Base-by-base conservation (phyloP, 2,329 filamentous ascomycete genomes). In the Alternaria consortialis region DNA sequence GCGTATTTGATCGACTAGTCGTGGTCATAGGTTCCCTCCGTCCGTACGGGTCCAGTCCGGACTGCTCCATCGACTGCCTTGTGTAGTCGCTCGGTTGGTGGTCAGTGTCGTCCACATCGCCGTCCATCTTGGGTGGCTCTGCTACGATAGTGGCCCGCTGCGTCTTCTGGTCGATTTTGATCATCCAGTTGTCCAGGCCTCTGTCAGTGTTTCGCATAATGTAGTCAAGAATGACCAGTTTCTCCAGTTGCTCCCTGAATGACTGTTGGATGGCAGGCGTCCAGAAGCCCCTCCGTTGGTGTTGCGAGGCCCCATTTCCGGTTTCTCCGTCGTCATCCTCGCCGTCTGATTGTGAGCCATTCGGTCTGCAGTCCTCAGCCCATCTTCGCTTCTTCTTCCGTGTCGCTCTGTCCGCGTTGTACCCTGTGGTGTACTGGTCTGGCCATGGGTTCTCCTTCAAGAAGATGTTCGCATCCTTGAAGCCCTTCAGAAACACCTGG, bases 131-230 rank as follows among this genome's bases (percentile, higher is more conserved):
- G 74, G 84, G 96, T 11, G 94, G 92, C 62, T 97, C 93, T 0
- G 93, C 93, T 15, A 91, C 90, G 66, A 99, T 92, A 7, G 91
- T 92, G 12, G 95, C 94, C 71, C 91, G 87, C 73, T 95, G 88
- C 3, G 87, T 89, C 69, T 93, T 87, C 85, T 89, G 92, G 78
- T 99, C 94, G 32, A 99, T 92, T 78, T 93, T 95, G 75, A 99
- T 93, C 95, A 99, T 99, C 95, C 95, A 99, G 72, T 99, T 99
- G 77, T 99, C 95, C 58, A 97, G 84, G 2, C 95, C 95, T 80
- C 95, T 88, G 77, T 99, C 95, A 2, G 95, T 99, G 75, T 99
- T 99, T 59, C 95, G 88, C 95, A 99, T 99, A 65, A 99, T 97
- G 77, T 99, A 99, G 80, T 99, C 95, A 67, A 99, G 80, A 72